phyloP scores from a whole-genome alignment of 345 rosid genomes.

The Citrus unshiu region DNA sequence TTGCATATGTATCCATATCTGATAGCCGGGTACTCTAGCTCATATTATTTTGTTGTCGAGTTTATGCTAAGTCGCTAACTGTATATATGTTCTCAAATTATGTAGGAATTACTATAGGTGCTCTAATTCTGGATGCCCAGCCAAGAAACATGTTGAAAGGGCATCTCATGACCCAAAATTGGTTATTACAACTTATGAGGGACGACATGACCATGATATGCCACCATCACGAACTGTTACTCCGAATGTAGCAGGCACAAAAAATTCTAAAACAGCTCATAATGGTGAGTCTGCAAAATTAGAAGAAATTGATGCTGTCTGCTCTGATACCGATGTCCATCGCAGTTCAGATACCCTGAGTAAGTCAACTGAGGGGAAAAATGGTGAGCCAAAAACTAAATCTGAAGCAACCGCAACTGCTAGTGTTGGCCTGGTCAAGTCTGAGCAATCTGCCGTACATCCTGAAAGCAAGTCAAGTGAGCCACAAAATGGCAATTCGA shows the following conservation, averaged over 20 bases:
- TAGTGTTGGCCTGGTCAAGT: conserved; percentile 4
- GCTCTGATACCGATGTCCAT: conserved; percentile 22
- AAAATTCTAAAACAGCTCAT: conserved; percentile 20
- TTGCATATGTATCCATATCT: neutral
- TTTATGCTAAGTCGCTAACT: conserved; percentile 12
- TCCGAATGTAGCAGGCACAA: conserved; percentile 35
- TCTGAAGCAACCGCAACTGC: conserved; percentile 25
- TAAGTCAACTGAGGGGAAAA: conserved; percentile 32
- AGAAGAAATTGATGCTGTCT: conserved; percentile 27
- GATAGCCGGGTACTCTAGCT: neutral
- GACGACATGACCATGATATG: conserved; percentile 73
- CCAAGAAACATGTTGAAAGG: conserved; percentile 84
- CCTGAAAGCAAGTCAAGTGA: conserved; percentile 23
- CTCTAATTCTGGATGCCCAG: conserved; percentile 88
- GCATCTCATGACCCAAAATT: conserved; percentile 65
- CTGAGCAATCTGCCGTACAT: neutral
- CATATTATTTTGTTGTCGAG: neutral
- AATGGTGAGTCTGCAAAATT: conserved; percentile 33
- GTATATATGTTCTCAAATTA: conserved; percentile 1
- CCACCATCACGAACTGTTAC: conserved; percentile 78
- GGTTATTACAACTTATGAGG: conserved; percentile 85
- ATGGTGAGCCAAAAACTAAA: conserved; percentile 23
- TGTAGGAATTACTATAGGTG: conserved; percentile 96
- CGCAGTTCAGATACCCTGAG: conserved; percentile 24
- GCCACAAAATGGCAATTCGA: conserved; percentile 23